Evolutionary conservation across 2,329 filamentous ascomycete species (phyloP).

Genomic region (Trichophyton benhamiae): DNA sequence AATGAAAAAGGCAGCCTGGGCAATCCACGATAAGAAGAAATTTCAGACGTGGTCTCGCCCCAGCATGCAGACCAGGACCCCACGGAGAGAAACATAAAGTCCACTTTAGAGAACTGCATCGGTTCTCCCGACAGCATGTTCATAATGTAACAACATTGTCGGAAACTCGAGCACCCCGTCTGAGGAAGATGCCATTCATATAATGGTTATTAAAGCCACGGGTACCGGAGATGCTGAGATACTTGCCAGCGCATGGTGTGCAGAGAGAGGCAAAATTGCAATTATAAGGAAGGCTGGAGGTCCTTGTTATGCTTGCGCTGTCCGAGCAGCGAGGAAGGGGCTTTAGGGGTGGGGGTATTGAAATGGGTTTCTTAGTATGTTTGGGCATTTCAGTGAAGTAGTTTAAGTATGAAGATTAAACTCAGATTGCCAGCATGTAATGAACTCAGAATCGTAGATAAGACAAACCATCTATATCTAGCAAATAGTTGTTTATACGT

Average conservation of each 20-base stretch:
- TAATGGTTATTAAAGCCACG: conserved; percentile 7
- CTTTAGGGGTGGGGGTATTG: background rate
- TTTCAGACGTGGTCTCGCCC: background rate
- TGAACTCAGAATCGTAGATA: background rate
- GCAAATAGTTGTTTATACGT: too few relatives aligned
- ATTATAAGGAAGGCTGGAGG: conserved; percentile 2
- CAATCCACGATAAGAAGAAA: too few relatives aligned
- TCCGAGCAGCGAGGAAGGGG: background rate
- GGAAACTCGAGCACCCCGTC: background rate
- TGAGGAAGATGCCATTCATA: conserved; percentile 1
- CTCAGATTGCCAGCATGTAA: background rate
- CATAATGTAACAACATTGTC: background rate
- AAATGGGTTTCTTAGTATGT: background rate
- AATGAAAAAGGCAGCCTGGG: too few relatives aligned
- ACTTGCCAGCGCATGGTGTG: conserved; percentile 4
- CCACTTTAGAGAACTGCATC: background rate
- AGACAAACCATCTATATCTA: background rate
- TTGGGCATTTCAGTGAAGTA: background rate
- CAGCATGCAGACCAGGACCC: background rate
- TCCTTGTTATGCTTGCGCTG: conserved; percentile 6
- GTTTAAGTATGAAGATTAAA: background rate
- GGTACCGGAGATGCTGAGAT: conserved; percentile 4
- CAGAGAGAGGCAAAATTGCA: conserved; percentile 5
- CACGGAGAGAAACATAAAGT: background rate
- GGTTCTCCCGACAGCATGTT: background rate